These are phyloP conservation scores for Monilinia vaccinii-corymbosi DNA, from an alignment of 2,329 filamentous ascomycete species.

Conservation along the genomic window DNA sequence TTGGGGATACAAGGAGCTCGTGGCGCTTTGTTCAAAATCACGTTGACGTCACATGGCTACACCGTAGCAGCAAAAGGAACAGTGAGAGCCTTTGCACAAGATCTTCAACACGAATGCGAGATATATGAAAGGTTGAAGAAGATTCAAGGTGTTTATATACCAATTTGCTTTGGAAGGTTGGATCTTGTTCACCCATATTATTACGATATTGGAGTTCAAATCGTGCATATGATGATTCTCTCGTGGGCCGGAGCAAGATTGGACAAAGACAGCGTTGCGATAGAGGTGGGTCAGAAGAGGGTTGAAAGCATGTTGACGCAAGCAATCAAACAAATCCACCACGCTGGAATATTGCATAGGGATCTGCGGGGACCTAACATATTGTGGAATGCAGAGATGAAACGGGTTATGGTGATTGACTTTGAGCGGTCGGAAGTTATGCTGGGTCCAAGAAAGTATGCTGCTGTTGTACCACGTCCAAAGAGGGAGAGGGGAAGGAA, in stretches of 20 bases:
- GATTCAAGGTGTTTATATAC: constrained; percentile 10
- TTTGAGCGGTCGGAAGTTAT: background rate
- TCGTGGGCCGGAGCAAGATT: background rate
- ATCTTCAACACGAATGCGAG: constrained; percentile 30
- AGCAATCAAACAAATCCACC: too few relatives aligned
- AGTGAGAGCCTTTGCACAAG: too few relatives aligned
- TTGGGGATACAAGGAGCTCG: background rate
- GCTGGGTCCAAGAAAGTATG: background rate
- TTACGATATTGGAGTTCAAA: background rate
- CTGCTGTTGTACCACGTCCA: background rate
- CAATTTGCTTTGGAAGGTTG: background rate
- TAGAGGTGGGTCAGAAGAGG: too few relatives aligned
- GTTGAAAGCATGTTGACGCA: too few relatives aligned
- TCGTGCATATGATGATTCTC: background rate
- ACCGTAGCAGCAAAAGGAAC: constrained; percentile 21
- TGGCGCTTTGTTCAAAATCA: background rate
- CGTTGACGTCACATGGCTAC: background rate
- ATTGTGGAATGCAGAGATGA: background rate
- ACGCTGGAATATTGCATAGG: too few relatives aligned
- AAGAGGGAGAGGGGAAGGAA: background rate
- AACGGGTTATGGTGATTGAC: background rate
- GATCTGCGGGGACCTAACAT: too few relatives aligned
- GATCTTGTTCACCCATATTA: background rate
- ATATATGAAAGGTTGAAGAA: constrained; percentile 30
- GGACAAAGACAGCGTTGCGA: too few relatives aligned